Base-by-base conservation (phyloP, 176 grass and related monocot species). In the Bromus sterilis region DNA sequence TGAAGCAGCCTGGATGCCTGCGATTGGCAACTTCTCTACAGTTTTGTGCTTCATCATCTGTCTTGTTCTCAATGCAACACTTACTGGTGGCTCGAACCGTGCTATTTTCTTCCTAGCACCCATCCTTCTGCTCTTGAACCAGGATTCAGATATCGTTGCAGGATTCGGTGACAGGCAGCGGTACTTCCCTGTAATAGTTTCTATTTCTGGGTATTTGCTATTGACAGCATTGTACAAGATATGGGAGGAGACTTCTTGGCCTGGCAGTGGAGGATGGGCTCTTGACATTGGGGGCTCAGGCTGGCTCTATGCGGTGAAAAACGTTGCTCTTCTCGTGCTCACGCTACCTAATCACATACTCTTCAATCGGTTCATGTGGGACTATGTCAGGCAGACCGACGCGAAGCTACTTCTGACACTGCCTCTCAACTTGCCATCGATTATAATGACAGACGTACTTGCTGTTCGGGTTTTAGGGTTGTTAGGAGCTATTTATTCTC, bases 301-400 rank as follows among this genome's bases (percentile, higher is more conserved):
- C 31, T 99, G 97, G 97, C 82, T 96, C 35, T 99, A 91, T 40
- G 87, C 88, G 53, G 97, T 99, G 71, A 99, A 91, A 73, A 99
- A 99, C 24, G 66, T 81, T 14, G 89, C 89, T 63, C 91, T 99
- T 80, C 91, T 99, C 34, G n/a, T 92, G 10, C 85, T 95, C 34
- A 95, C 97, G 7, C 86, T 95, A 62, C 97, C 97, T 21, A 95
- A 99, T 83, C 93, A 99, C 86, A 95, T 99, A 85, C 93, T 99
- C 10, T 92, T 99, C 82, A 99, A 95, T 70, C 84, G 93, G 48
- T 99, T 99, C 89, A 95, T 99, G 93, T 99, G 93, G 97, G 97
- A 99, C 80, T 95, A 96, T 88, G 91, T 93, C 68, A 99, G 94
- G 56, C 97, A 95, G 80, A 95, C 87, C 32, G 97, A 99, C 66